Evolutionary conservation across 805 yeast genomes (phyloP).

Genomic region (Metschnikowia baotianmanensis): DNA sequence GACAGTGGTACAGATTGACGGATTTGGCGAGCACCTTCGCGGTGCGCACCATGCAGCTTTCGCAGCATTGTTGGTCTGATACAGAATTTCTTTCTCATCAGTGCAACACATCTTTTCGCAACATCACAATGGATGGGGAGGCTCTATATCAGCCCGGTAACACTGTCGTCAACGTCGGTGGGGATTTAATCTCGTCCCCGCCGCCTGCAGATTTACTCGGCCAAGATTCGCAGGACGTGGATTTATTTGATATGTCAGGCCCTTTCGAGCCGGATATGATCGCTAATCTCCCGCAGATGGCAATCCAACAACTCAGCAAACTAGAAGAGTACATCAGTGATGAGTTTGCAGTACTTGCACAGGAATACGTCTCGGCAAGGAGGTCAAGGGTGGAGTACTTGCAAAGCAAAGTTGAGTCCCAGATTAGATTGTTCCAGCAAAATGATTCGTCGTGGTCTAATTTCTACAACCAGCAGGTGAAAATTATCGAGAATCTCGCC

Average conservation of each 20-base stretch:
- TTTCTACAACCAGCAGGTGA: conserved; percentile 33
- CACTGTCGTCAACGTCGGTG: neutral
- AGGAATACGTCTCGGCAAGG: conserved; percentile 28
- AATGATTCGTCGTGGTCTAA: conserved; percentile 35
- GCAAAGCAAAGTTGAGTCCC: conserved; percentile 23
- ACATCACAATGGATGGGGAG: conserved; percentile 7
- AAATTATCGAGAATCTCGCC: conserved; percentile 31
- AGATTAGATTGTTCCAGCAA: conserved; percentile 25
- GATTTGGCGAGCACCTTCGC: too few species aligned
- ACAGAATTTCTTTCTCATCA: conserved; percentile 3
- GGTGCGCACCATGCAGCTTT: conserved; percentile 6
- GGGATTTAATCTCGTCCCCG: conserved; percentile 4
- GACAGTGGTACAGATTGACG: too few species aligned
- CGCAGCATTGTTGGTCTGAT: conserved; percentile 3
- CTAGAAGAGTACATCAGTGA: conserved; percentile 20
- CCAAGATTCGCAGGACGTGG: conserved; percentile 3
- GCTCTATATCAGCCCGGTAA: neutral
- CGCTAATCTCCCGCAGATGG: conserved; percentile 19
- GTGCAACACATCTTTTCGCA: conserved; percentile 4
- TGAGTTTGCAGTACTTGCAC: conserved; percentile 27
- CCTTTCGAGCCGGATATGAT: conserved; percentile 17
- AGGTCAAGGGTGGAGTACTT: conserved; percentile 28
- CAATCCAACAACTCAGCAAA: conserved; percentile 25
- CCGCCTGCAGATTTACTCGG: conserved; percentile 11
- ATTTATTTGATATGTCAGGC: conserved; percentile 2